Percentiles rank a stretch among this genome's conserved stretches.
Conservation (phyloP, 768 basidiomycete genomes). For the Collybia sordida region DNA sequence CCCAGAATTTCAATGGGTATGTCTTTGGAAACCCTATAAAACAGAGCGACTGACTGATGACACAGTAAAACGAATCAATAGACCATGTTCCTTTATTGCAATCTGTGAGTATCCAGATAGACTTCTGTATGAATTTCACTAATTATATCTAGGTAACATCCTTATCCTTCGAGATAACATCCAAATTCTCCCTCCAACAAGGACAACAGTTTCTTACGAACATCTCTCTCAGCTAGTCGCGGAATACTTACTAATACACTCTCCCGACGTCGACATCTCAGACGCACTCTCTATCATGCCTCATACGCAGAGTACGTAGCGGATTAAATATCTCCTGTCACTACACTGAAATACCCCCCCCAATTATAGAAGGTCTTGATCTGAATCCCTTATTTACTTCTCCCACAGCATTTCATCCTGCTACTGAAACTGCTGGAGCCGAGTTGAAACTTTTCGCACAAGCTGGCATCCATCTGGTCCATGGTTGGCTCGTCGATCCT, state of each 20-base stretch:
- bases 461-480: constrained; percentile 77
- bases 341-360: not conserved
- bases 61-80: constrained; percentile 24
- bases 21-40: constrained; percentile 21
- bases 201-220: constrained; percentile 78
- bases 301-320: constrained; percentile 65
- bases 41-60: not conserved
- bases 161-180: constrained; percentile 85
- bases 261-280: constrained; percentile 62
- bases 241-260: constrained; percentile 69
- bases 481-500: constrained; percentile 88
- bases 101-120: constrained; percentile 56
- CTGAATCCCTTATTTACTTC: constrained; percentile 83
- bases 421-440: constrained; percentile 52
- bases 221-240: constrained; percentile 82
- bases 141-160: constrained; percentile 61
- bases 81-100: constrained; percentile 90
- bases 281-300: constrained; percentile 78
- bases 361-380: constrained; percentile 76
- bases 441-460: constrained; percentile 87
- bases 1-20: constrained; percentile 84
- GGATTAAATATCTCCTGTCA: not conserved
- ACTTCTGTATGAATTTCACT: constrained; percentile 5
- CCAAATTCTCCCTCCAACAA: constrained; percentile 62
- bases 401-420: constrained; percentile 65